Base-by-base conservation (phyloP, 2,329 filamentous ascomycete species). In the Neophaeococcomyces aloes region DNA sequence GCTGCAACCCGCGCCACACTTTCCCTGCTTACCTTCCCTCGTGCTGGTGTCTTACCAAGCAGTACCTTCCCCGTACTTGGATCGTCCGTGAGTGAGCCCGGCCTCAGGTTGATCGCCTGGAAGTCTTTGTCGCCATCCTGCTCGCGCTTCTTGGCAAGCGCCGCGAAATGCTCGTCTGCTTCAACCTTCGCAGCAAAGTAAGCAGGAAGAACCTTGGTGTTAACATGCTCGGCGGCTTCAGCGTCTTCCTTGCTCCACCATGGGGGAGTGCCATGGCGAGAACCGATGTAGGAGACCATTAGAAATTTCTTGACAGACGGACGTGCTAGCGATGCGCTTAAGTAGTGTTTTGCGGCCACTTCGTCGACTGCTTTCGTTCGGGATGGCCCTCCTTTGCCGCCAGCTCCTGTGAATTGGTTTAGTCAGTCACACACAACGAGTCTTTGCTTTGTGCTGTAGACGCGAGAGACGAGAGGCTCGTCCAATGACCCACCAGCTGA, bases 151-250 rank as follows among this genome's bases (percentile, higher is more conserved):
- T 58, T 59, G 7, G 64, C 60, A 29, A 69, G 53, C 3, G 70
- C 66, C 7, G 69, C 69, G 52, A 76, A 59, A 39, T 71, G 71
- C 57, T 76, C 71, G 48, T 76, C 73, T 1, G 73, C 72, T 17
- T 71, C 72, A 21, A 73, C 62, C 52, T 76, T 76, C 14, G 73
- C 73, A 32, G 68, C 62, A 50, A 64, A 69, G 53, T 76, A 76
- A 8, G 67, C 61, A 1, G 71, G 68, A 14, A 76, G 59, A 0
- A 68, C 56, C 21, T 70, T 64, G n/a, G 59, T 62, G 51, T 74
- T 73, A 29, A 66, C 59, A 48, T 69, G 63, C 40, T 68, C 61
- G 1, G 70, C 60, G 2, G 54, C 53, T 4, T 59, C 61, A 66
- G 67, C 71, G 43, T 71, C 65, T 2, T 62, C 61, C 15, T 72